Evolutionary conservation across 2,329 filamentous ascomycete genomes (phyloP).

Genomic region (Penicillium sp.): DNA sequence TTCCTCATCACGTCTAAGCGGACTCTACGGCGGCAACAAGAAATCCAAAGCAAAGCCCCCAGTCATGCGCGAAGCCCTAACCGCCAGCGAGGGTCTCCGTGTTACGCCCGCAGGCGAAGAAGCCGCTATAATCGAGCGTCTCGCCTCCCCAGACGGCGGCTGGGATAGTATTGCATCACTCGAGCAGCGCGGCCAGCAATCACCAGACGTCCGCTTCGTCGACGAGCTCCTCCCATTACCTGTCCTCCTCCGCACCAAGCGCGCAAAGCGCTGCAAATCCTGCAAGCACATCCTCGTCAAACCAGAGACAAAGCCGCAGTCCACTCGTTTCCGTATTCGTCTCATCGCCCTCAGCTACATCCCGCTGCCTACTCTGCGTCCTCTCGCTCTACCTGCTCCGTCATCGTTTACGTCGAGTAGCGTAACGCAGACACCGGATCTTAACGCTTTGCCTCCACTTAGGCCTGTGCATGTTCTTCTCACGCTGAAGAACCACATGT

Average conservation of each 20-base stretch:
- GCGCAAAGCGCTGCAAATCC: slow-evolving; percentile 86
- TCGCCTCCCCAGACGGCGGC: slow-evolving; percentile 55
- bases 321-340: slow-evolving; percentile 88
- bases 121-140: slow-evolving; percentile 58
- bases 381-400: slow-evolving; percentile 50
- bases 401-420: slow-evolving; percentile 22
- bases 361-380: slow-evolving; percentile 70
- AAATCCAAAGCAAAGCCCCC: slow-evolving; percentile 67
- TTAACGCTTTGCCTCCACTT: slow-evolving; percentile 50
- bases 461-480: slow-evolving; percentile 75
- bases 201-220: slow-evolving; percentile 60
- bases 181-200: slow-evolving; percentile 54
- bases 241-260: slow-evolving; percentile 82
- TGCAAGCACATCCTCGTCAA: slow-evolving; percentile 96
- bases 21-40: slow-evolving; percentile 57
- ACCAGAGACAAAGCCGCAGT: slow-evolving; percentile 86
- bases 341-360: slow-evolving; percentile 87
- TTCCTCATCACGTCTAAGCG: slow-evolving; percentile 52
- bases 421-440: slow-evolving; percentile 34
- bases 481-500: slow-evolving; percentile 90
- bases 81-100: slow-evolving; percentile 70
- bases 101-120: slow-evolving; percentile 62
- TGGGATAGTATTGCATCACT: slow-evolving; percentile 64
- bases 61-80: slow-evolving; percentile 78
- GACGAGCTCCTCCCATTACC: slow-evolving; percentile 79